Conservation (phyloP, 176 grass and related monocot species). For the Typha latifolia region DNA sequence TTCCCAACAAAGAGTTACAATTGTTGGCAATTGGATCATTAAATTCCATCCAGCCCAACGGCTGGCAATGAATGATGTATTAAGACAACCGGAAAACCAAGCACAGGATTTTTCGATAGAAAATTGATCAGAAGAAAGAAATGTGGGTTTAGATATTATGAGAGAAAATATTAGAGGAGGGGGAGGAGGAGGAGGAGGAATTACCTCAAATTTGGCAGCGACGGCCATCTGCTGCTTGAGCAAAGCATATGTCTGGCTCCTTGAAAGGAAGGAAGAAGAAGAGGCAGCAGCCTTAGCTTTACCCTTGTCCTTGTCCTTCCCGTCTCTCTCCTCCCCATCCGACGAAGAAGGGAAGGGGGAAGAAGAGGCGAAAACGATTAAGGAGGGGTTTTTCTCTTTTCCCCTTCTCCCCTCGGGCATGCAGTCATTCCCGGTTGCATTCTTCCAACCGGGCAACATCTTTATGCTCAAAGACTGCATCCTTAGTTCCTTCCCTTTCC, state of each 20-base stretch:
- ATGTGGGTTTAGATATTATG: neutral
- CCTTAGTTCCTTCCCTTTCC: neutral
- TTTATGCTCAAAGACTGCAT: conserved; percentile 2
- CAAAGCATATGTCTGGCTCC: conserved; percentile 63
- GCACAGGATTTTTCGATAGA: too few species aligned
- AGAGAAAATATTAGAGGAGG: neutral
- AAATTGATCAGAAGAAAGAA: too few species aligned
- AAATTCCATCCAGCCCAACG: too few species aligned
- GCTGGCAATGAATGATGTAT: too few species aligned
- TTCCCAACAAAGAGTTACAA: too few species aligned
- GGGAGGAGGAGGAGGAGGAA: neutral
- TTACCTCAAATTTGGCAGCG: conserved; percentile 62
- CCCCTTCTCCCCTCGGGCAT: neutral
- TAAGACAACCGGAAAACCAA: too few species aligned
- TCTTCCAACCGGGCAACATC: neutral
- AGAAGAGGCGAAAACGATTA: neutral
- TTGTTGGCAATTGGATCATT: too few species aligned
- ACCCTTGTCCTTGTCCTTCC: conserved; percentile 19
- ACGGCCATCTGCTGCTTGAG: conserved; percentile 75
- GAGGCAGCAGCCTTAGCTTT: conserved; percentile 15
- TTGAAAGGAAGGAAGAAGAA: conserved; percentile 35
- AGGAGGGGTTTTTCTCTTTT: neutral
- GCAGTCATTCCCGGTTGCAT: neutral
- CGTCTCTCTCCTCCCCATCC: neutral
- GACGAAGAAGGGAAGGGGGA: neutral